These are phyloP conservation scores for Aspergillus persii DNA, from an alignment of 2,329 filamentous ascomycete species.

Conservation along the genomic window DNA sequence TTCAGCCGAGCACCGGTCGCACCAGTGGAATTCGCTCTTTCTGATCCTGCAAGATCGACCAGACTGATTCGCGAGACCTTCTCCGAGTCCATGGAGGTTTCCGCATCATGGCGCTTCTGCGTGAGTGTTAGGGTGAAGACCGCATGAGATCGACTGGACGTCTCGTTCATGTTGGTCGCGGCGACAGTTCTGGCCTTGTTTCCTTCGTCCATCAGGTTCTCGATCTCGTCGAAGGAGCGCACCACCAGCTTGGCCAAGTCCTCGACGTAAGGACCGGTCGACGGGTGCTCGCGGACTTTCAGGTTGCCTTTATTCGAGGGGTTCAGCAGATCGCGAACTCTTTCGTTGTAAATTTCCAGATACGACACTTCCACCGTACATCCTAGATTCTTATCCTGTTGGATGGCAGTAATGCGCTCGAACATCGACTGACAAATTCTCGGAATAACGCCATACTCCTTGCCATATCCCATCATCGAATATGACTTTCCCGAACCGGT, in stretches of 20 bases:
- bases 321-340: conserved; percentile 92
- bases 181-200: conserved; percentile 98
- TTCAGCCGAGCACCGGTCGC: conserved; percentile 93
- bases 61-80: conserved; percentile 98
- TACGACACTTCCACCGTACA: conserved; percentile 98
- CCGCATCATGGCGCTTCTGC: conserved; percentile 84
- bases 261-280: conserved; percentile 96
- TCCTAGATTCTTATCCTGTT: conserved; percentile 71
- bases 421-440: conserved; percentile 99
- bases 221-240: conserved; percentile 89
- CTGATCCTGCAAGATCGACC: conserved; percentile 95
- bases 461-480: conserved; percentile 99
- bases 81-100: conserved; percentile 96
- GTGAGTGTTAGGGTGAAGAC: conserved; percentile 96
- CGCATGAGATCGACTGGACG: conserved; percentile 94
- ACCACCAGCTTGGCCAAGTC: conserved; percentile 95
- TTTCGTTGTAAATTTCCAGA: conserved; percentile 98
- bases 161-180: conserved; percentile 99
- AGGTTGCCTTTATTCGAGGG: conserved; percentile 93
- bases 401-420: conserved; percentile 69
- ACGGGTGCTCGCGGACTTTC: conserved; percentile 95
- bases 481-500: conserved; percentile 98
- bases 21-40: conserved; percentile 94
- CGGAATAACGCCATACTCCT: conserved; percentile 92
- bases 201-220: conserved; percentile 97